These are phyloP conservation scores for Closterium sp. DNA, from an alignment of 139 green algal species.

Conservation along the genomic window DNA sequence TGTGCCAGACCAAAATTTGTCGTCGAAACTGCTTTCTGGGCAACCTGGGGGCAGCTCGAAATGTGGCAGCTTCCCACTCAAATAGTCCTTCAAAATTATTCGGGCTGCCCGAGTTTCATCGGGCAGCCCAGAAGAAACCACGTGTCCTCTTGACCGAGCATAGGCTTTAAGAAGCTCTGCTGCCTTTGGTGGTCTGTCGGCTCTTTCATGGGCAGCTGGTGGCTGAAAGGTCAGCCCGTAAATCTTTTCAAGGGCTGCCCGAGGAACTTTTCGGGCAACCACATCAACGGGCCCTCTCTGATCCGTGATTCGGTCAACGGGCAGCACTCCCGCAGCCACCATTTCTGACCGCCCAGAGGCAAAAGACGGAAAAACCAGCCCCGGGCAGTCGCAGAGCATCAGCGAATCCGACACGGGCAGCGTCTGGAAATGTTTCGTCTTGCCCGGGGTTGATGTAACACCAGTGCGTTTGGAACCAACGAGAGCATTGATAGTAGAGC, in stretches of 20 bases:
- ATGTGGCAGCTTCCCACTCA: conserved; percentile 82
- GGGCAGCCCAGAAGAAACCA: conserved; percentile 71
- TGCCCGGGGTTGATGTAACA: conserved; percentile 92
- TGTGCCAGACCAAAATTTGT: not conserved
- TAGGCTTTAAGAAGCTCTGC: conserved; percentile 68
- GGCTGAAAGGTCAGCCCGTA: conserved; percentile 76
- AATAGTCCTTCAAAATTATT: conserved; percentile 86
- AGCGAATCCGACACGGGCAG: conserved; percentile 74
- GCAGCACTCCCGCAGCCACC: conserved; percentile 93
- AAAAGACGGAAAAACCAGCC: conserved; percentile 92
- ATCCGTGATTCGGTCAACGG: conserved; percentile 92
- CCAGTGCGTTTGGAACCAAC: conserved; percentile 94
- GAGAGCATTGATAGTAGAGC: conserved; percentile 89
- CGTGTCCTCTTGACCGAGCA: conserved; percentile 63
- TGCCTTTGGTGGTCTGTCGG: conserved; percentile 52
- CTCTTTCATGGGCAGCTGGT: conserved; percentile 54
- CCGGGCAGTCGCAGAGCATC: conserved; percentile 86
- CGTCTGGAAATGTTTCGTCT: conserved; percentile 99
- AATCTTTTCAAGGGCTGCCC: conserved; percentile 65
- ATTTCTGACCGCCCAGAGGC: conserved; percentile 87
- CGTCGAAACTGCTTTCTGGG: conserved; percentile 1
- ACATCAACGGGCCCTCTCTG: conserved; percentile 73
- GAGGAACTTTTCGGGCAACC: conserved; percentile 60
- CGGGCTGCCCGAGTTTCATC: conserved; percentile 81
- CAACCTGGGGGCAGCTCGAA: conserved; percentile 71